Evolutionary conservation across 2,329 filamentous ascomycete species (phyloP).

Genomic region (Dendrostoma leiphaemia): DNA sequence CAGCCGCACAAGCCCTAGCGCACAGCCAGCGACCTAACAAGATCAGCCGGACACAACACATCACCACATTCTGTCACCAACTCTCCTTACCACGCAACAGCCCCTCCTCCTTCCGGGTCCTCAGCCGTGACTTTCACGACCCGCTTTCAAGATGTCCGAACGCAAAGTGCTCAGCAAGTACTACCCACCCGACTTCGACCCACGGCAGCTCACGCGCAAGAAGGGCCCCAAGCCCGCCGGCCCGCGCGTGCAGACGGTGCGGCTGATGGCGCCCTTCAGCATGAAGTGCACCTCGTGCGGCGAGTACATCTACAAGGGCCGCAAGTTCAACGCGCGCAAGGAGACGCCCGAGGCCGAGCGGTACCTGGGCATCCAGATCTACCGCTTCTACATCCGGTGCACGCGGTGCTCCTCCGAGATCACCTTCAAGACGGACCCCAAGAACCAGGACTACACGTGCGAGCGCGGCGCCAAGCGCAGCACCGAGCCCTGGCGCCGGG

Average conservation of each 20-base stretch:
- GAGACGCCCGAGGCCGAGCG: constrained; percentile 85
- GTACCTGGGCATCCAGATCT: constrained; percentile 86
- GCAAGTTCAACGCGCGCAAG: constrained; percentile 95
- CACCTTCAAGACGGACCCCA: constrained; percentile 91
- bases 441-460: constrained; percentile 77
- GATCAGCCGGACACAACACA: too few species aligned
- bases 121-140: neutral
- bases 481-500: constrained; percentile 84
- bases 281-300: constrained; percentile 66
- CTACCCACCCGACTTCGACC: constrained; percentile 84
- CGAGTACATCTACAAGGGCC: constrained; percentile 84
- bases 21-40: too few species aligned
- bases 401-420: constrained; percentile 85
- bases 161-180: constrained; percentile 73
- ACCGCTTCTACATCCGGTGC: constrained; percentile 87
- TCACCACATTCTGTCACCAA: neutral
- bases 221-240: constrained; percentile 68
- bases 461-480: constrained; percentile 86
- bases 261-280: constrained; percentile 84
- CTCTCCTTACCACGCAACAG: neutral
- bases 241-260: constrained; percentile 80
- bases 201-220: constrained; percentile 70
- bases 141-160: constrained; percentile 65
- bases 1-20: too few species aligned
- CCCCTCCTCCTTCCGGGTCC: neutral